Conservation (phyloP, 345 rosid species). For the Rhodamnia rubescens region DNA sequence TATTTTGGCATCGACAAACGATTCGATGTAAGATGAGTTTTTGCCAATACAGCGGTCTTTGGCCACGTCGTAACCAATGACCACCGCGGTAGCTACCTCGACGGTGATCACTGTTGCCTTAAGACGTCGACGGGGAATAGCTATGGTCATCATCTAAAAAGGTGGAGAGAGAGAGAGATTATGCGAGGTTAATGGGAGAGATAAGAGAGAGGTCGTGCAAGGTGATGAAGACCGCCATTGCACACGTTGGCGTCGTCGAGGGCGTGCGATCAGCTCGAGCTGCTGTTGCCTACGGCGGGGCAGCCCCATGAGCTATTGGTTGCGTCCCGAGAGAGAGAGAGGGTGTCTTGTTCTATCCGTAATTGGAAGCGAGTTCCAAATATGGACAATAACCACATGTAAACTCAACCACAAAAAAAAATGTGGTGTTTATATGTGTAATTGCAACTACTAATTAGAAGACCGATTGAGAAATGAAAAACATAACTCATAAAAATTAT, state of each 20-base stretch:
- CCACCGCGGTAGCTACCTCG: neutral
- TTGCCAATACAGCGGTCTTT: neutral
- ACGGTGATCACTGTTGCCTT: neutral
- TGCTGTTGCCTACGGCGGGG: neutral
- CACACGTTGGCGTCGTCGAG: neutral
- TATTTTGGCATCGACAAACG: neutral
- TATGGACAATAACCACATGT: neutral
- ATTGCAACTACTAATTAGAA: neutral
- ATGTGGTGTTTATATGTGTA: neutral
- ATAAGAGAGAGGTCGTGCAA: neutral
- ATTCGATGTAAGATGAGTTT: neutral
- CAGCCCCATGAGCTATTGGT: neutral
- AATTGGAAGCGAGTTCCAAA: neutral
- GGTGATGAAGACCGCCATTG: neutral
- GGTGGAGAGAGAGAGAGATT: neutral
- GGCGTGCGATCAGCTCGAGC: neutral
- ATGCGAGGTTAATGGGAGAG: neutral
- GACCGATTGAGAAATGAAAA: neutral
- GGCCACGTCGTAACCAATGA: neutral
- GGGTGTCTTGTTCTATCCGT: neutral
- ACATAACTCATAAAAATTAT: neutral
- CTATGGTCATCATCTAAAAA: neutral
- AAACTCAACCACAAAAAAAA: neutral
- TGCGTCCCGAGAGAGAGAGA: neutral
- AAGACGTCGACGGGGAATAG: neutral